Percentiles rank a stretch among this genome's conserved stretches.
phyloP scores from a whole-genome alignment of 768 basidiomycete species.

The Lactarius vividus region DNA sequence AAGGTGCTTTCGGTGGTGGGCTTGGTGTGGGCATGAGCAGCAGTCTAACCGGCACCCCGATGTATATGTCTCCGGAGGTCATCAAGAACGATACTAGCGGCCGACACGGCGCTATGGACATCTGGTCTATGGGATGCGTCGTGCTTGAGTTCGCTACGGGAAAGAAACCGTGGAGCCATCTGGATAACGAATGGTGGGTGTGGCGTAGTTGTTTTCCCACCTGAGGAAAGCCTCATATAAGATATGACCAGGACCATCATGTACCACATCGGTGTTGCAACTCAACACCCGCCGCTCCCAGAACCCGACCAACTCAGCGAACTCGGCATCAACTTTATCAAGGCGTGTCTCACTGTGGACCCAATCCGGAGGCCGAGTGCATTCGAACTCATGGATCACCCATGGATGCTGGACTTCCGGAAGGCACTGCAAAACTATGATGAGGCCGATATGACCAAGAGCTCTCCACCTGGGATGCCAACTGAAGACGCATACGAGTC shows the following conservation, averaged over 20 bases:
- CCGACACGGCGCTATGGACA: slow-evolving; percentile 93
- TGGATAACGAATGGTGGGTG: slow-evolving; percentile 95
- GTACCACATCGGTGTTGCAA: slow-evolving; percentile 98
- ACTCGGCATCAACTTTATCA: slow-evolving; percentile 90
- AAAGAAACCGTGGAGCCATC: slow-evolving; percentile 96
- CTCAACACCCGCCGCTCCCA: slow-evolving; percentile 93
- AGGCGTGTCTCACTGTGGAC: slow-evolving; percentile 86
- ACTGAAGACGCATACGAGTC: slow-evolving; percentile 49
- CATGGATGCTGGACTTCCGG: slow-evolving; percentile 86
- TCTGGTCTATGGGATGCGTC: slow-evolving; percentile 98
- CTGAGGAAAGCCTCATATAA: slow-evolving; percentile 6
- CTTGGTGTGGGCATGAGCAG: slow-evolving; percentile 57
- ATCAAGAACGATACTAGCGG: slow-evolving; percentile 92
- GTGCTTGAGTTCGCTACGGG: slow-evolving; percentile 96
- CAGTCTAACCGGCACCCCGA: slow-evolving; percentile 93
- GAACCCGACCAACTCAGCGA: slow-evolving; percentile 87
- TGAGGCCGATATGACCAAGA: slow-evolving; percentile 55
- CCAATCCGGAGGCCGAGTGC: slow-evolving; percentile 82
- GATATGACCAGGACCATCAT: slow-evolving; percentile 83
- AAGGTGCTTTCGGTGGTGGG: slow-evolving; percentile 36
- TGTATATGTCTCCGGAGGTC: slow-evolving; percentile 99
- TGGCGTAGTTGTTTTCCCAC: background rate
- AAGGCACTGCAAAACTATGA: slow-evolving; percentile 68
- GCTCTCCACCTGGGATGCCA: slow-evolving; percentile 45
- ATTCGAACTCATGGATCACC: slow-evolving; percentile 77